Percentiles rank a stretch among this genome's conserved stretches.
Evolutionary conservation across 441 rosid species (phyloP).

Genomic region (Adansonia madagascariensis): DNA sequence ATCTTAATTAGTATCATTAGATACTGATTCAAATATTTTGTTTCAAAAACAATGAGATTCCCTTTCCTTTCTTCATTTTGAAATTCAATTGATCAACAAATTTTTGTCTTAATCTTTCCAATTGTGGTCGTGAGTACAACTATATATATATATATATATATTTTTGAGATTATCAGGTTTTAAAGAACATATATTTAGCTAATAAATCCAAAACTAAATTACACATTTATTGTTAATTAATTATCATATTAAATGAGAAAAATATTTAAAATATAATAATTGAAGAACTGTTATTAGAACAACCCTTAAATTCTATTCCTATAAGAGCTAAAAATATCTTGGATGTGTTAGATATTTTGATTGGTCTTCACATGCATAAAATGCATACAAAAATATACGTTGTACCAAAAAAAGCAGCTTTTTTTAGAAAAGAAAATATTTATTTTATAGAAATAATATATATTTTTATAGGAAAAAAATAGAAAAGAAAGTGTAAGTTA

Average conservation of each 20-base stretch:
- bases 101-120: background rate
- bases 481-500: background rate
- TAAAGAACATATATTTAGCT: background rate
- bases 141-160: background rate
- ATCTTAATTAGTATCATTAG: no score
- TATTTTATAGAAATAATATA: no score
- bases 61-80: background rate
- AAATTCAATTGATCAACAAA: background rate
- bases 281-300: background rate
- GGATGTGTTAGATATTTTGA: no score
- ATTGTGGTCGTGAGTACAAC: background rate
- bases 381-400: no score
- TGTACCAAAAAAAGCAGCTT: no score
- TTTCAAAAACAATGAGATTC: no score
- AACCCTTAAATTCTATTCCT: background rate
- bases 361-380: no score
- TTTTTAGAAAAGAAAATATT: no score
- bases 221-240: background rate
- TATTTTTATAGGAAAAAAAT: no score
- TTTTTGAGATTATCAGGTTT: background rate
- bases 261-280: background rate
- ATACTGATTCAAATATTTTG: no score
- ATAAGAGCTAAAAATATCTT: no score
- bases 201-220: background rate
- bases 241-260: background rate